A percentile compares a stretch with the other conserved stretches of the same genome.
phyloP scores from a whole-genome alignment of 1,139 yeast species.

The Candida sp. region DNA sequence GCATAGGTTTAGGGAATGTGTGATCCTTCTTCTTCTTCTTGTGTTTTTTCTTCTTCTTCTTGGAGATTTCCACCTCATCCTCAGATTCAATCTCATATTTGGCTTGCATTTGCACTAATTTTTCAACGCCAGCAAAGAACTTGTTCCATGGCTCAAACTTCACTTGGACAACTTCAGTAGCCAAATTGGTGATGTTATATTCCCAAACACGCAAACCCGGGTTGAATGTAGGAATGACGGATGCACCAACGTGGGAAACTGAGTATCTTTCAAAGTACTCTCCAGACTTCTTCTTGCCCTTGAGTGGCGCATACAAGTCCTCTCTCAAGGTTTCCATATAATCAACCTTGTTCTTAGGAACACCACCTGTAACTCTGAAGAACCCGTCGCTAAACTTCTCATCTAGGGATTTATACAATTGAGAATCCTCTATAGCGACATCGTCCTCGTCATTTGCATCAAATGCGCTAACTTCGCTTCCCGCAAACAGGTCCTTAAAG shows the following conservation, averaged over 20 bases:
- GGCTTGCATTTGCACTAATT: slow-evolving; percentile 28
- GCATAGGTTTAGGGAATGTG: slow-evolving; percentile 71
- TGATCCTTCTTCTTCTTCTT: slow-evolving; percentile 47
- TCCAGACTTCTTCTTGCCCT: slow-evolving; percentile 50
- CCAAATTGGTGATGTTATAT: slow-evolving; percentile 67
- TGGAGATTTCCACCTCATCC: slow-evolving; percentile 15
- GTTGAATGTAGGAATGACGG: slow-evolving; percentile 85
- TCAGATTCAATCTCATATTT: slow-evolving; percentile 12
- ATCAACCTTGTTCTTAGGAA: slow-evolving; percentile 63
- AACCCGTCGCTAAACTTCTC: slow-evolving; percentile 20
- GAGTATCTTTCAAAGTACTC: slow-evolving; percentile 61
- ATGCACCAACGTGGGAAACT: slow-evolving; percentile 71
- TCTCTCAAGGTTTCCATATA: slow-evolving; percentile 64
- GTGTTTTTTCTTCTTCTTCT: slow-evolving; percentile 16
- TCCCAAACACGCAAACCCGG: slow-evolving; percentile 89
- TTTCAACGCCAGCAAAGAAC: slow-evolving; percentile 54
- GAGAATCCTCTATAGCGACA: slow-evolving; percentile 21
- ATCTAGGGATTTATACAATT: slow-evolving; percentile 16
- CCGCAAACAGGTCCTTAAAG: slow-evolving; percentile 13
- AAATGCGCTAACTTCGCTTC: neutral
- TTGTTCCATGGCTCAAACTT: slow-evolving; percentile 53
- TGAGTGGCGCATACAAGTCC: slow-evolving; percentile 50
- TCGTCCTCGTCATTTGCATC: slow-evolving; percentile 17
- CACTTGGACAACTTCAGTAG: slow-evolving; percentile 18
- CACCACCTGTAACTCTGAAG: slow-evolving; percentile 53